Percentiles rank a stretch among this genome's conserved stretches.
phyloP scores from a whole-genome alignment of 2,329 filamentous ascomycete species.

The Penicillium sp. region DNA sequence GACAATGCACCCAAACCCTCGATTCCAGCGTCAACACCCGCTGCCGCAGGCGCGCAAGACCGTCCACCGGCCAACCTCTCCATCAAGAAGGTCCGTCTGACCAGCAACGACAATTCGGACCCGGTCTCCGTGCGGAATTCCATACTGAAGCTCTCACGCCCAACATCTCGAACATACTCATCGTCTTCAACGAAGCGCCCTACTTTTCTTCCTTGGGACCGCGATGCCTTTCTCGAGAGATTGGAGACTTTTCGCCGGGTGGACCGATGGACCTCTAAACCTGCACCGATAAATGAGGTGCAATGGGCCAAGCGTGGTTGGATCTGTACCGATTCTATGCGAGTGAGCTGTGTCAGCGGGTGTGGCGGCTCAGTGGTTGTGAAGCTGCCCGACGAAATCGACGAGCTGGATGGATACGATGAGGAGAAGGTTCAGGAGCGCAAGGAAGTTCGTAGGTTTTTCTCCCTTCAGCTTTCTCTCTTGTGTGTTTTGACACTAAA shows the following conservation, averaged over 20 bases:
- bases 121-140: slow-evolving; percentile 26
- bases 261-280: slow-evolving; percentile 91
- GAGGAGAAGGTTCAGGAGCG: slow-evolving; percentile 43
- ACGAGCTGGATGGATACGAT: slow-evolving; percentile 50
- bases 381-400: slow-evolving; percentile 69
- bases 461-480: neutral
- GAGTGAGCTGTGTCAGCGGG: slow-evolving; percentile 75
- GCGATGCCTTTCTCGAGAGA: slow-evolving; percentile 75
- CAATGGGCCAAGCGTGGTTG: slow-evolving; percentile 95
- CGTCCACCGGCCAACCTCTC: slow-evolving; percentile 28
- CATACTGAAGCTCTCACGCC: slow-evolving; percentile 28
- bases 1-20: slow-evolving; percentile 21
- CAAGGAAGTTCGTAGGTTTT: slow-evolving; percentile 44
- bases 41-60: slow-evolving; percentile 20
- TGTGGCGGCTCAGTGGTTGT: slow-evolving; percentile 85
- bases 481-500: neutral
- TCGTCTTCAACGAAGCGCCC: slow-evolving; percentile 47
- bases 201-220: slow-evolving; percentile 84
- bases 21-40: slow-evolving; percentile 13
- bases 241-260: slow-evolving; percentile 88
- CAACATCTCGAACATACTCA: slow-evolving; percentile 30
- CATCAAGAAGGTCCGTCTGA: slow-evolving; percentile 38
- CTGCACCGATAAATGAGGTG: slow-evolving; percentile 79
- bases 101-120: slow-evolving; percentile 20
- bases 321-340: slow-evolving; percentile 80